A percentile compares a stretch with the other conserved stretches of the same genome.
phyloP scores from a whole-genome alignment of 2,329 filamentous ascomycete species.

The Penicillium sp. region DNA sequence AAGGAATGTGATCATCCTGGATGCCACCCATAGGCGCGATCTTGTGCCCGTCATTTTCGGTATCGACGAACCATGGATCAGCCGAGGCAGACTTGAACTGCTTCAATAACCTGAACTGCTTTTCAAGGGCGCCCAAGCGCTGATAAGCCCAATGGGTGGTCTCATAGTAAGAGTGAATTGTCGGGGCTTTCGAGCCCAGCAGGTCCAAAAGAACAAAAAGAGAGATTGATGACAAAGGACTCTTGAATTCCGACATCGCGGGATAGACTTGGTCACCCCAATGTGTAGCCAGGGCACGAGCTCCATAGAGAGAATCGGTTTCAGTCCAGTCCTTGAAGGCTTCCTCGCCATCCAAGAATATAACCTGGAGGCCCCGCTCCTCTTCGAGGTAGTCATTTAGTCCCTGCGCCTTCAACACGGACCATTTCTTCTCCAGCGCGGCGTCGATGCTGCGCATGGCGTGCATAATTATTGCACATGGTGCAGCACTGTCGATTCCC shows the following conservation, averaged over 20 bases:
- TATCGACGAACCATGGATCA: slow-evolving; percentile 64
- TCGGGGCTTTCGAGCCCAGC: slow-evolving; percentile 67
- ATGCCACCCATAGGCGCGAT: slow-evolving; percentile 56
- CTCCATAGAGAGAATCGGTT: slow-evolving; percentile 82
- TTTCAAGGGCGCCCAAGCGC: slow-evolving; percentile 70
- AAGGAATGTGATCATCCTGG: slow-evolving; percentile 88
- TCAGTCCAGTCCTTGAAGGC: slow-evolving; percentile 79
- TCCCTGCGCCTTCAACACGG: slow-evolving; percentile 63
- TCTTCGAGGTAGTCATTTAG: slow-evolving; percentile 59
- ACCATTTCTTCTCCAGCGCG: slow-evolving; percentile 79
- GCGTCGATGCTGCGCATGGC: slow-evolving; percentile 75
- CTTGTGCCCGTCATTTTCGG: slow-evolving; percentile 51
- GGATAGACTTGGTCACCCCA: slow-evolving; percentile 74
- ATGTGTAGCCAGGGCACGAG: slow-evolving; percentile 73
- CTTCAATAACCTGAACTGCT: slow-evolving; percentile 65
- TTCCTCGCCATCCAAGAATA: slow-evolving; percentile 92
- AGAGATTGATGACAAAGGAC: slow-evolving; percentile 72
- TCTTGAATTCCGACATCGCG: slow-evolving; percentile 71
- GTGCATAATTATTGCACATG: slow-evolving; percentile 88
- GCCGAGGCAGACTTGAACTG: slow-evolving; percentile 61
- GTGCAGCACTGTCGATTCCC: slow-evolving; percentile 88
- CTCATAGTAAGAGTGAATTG: slow-evolving; percentile 80
- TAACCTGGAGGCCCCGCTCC: slow-evolving; percentile 79
- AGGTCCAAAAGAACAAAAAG: slow-evolving; percentile 91
- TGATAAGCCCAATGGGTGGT: slow-evolving; percentile 93